Percentiles rank a stretch among this genome's conserved stretches.
Evolutionary conservation across 1,284 basidiomycete species (phyloP).

Genomic region (Heterobasidion irregulare): DNA sequence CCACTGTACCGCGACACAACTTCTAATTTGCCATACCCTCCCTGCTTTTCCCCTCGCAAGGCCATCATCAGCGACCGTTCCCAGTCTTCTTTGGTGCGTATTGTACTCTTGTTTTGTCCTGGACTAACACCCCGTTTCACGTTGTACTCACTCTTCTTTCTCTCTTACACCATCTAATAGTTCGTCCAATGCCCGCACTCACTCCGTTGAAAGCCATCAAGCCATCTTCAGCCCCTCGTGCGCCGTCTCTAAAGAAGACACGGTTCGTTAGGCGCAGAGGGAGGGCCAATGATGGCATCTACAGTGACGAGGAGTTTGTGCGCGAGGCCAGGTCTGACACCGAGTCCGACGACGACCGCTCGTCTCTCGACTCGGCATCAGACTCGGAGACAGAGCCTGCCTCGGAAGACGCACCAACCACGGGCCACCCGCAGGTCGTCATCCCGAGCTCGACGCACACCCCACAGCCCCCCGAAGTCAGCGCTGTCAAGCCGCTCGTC

Average conservation of each 20-base stretch:
- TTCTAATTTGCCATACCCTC: background rate
- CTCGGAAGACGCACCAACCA: conserved; percentile 47
- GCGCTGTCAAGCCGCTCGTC: conserved; percentile 2
- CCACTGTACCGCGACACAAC: background rate
- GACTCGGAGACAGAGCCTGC: conserved; percentile 61
- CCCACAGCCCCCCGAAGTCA: conserved; percentile 29
- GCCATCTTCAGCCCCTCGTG: background rate
- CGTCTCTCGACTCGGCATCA: conserved; percentile 49
- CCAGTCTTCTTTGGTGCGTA: background rate
- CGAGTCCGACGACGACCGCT: conserved; percentile 44
- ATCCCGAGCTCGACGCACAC: conserved; percentile 61
- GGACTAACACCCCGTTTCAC: background rate
- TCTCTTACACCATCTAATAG: background rate
- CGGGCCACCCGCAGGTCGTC: conserved; percentile 38
- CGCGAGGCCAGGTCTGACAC: conserved; percentile 62
- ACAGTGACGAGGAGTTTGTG: conserved; percentile 69
- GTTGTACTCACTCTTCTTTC: background rate
- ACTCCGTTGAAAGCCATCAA: conserved; percentile 5
- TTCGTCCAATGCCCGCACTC: conserved; percentile 8
- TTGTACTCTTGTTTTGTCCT: background rate
- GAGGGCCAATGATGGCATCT: conserved; percentile 42
- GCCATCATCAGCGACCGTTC: background rate
- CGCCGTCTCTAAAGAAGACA: conserved; percentile 21
- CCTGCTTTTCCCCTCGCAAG: background rate
- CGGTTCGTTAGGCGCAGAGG: conserved; percentile 40